Evolutionary conservation across 768 basidiomycete genomes (phyloP).

Genomic region (Mycena albidolilacea): DNA sequence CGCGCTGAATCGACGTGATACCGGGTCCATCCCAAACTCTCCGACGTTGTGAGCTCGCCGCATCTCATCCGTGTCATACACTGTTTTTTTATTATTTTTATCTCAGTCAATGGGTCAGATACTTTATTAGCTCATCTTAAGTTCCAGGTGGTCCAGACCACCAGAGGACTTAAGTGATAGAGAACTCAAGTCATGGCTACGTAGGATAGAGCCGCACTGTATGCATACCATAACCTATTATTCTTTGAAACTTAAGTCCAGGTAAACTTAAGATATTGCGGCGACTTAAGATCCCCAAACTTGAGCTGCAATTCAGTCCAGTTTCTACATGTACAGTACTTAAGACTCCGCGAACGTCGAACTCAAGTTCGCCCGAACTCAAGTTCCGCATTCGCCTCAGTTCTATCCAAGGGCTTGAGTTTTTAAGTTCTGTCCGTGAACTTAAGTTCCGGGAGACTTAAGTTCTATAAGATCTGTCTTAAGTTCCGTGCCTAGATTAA

Average conservation of each 20-base stretch:
- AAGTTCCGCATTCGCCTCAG: background rate
- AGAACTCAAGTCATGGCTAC: conserved; percentile 10
- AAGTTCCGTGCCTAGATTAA: too few species aligned
- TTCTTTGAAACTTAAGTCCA: conserved; percentile 7
- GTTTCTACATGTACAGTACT: conserved; percentile 5
- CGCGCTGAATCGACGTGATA: too few species aligned
- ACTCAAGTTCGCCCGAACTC: background rate
- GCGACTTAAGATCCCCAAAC: background rate
- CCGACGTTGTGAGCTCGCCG: too few species aligned
- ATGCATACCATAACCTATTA: background rate
- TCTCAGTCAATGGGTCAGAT: too few species aligned
- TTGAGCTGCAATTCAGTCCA: background rate
- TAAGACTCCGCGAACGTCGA: background rate
- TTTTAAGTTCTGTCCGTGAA: background rate
- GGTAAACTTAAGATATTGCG: background rate
- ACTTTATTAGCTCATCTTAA: too few species aligned
- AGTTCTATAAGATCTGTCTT: background rate
- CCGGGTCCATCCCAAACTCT: too few species aligned
- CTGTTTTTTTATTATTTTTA: too few species aligned
- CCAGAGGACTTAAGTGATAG: too few species aligned
- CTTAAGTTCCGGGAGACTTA: background rate
- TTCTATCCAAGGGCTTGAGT: background rate
- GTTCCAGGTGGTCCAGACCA: too few species aligned
- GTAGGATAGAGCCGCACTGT: conserved; percentile 4
- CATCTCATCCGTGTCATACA: too few species aligned